Conservation (phyloP, 345 rosid species). For the Toxicodendron radicans region DNA sequence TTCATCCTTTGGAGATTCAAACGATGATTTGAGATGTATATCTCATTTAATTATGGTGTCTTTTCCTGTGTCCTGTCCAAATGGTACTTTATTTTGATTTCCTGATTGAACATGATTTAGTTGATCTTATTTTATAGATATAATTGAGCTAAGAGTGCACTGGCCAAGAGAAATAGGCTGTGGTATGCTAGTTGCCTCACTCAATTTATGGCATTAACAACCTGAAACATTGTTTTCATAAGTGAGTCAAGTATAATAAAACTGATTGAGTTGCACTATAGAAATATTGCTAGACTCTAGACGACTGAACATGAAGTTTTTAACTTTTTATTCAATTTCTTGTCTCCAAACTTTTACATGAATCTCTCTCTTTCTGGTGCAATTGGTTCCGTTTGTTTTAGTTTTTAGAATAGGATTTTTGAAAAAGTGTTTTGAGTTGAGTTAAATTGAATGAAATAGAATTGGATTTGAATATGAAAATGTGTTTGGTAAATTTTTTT, state of each 20-base stretch:
- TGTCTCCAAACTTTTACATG: not conserved
- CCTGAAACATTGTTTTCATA: not conserved
- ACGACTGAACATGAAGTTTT: not conserved
- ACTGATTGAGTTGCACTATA: not conserved
- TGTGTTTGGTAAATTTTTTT: no score
- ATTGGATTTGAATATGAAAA: no score
- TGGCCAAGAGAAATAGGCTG: not conserved
- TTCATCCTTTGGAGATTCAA: not conserved
- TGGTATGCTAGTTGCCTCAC: not conserved
- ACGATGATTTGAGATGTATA: slow-evolving; percentile 5
- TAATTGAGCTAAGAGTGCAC: not conserved
- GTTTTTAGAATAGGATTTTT: no score
- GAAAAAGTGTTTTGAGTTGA: no score
- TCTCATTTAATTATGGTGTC: not conserved
- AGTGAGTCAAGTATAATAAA: not conserved
- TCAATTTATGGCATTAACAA: not conserved
- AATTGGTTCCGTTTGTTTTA: no score
- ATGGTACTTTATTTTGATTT: not conserved
- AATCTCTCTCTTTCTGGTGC: not conserved
- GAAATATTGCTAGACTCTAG: not conserved
- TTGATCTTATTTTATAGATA: not conserved
- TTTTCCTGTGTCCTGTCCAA: not conserved
- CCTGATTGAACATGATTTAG: not conserved
- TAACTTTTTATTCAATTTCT: not conserved
- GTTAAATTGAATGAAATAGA: no score